A percentile compares a stretch with the other conserved stretches of the same genome.
These are phyloP conservation scores for Thuja plicata DNA, from an alignment of 83 land plant genomes.

Conservation along the genomic window DNA sequence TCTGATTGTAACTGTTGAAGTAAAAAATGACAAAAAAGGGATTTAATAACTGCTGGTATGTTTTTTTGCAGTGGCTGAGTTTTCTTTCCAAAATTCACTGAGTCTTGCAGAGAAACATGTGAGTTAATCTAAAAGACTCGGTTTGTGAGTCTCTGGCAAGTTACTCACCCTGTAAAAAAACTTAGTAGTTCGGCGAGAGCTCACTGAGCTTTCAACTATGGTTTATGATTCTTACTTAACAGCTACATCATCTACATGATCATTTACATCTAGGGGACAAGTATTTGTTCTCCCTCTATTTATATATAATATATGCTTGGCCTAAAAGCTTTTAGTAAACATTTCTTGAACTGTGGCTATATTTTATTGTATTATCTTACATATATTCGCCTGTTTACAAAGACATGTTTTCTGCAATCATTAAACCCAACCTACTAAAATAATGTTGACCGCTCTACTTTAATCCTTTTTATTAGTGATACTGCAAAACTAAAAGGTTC, in stretches of 20 bases:
- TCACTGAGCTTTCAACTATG: too few relatives aligned
- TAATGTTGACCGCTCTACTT: not conserved
- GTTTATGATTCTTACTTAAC: not conserved
- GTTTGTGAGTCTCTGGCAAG: not conserved
- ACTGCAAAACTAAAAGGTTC: not conserved
- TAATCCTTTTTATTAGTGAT: not conserved
- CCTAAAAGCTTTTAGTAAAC: not conserved
- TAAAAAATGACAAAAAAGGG: too few relatives aligned
- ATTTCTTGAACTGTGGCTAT: not conserved
- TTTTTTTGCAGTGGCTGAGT: too few relatives aligned
- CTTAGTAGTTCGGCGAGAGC: not conserved
- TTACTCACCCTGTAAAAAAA: not conserved
- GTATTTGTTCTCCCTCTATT: not conserved
- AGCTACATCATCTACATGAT: not conserved
- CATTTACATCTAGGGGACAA: not conserved
- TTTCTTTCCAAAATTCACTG: too few relatives aligned
- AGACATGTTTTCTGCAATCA: slow-evolving; percentile 4
- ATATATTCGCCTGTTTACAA: not conserved
- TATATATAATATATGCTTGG: not conserved
- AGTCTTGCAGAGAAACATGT: too few relatives aligned
- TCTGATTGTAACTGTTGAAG: too few relatives aligned
- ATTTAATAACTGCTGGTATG: too few relatives aligned
- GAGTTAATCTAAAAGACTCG: too few relatives aligned
- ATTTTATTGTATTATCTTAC: not conserved
- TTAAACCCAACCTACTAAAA: not conserved